Base-by-base conservation (phyloP, 495 filamentous ascomycete species). In the Penicillium dipodomyicola region DNA sequence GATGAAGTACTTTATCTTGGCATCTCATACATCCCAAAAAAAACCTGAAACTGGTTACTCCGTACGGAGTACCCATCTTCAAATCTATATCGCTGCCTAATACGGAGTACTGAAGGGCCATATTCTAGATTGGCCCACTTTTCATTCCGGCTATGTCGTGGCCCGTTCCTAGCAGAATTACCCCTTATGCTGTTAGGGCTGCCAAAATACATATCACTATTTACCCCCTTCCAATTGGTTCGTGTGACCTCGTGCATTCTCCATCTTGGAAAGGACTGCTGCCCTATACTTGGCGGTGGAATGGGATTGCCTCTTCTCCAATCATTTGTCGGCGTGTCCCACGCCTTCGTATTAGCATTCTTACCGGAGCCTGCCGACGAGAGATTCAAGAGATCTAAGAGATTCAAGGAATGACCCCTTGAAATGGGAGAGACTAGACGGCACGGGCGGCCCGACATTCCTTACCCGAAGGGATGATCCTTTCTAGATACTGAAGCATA, bases 131-230 rank as follows among this genome's bases (percentile, higher is more conserved):
- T 32, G 54, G 58, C 47, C 61, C 61, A 61, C 61, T 64, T 64
- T 64, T 61, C 49, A 60, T 64, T 55, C 57, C 54, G 29, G 45
- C 46, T 35, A 57, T 44, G 57, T 52, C 46, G 47, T 61, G 57
- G 61, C 44, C 61, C 58, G 61, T 57, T 54, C 54, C 58, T 54
- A 63, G 44, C 10, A 35, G 44, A 30, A 39, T 51, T 41, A 37
- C n/a, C 54, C 52, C 52, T 60, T 60, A 54, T 39, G 33, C 14
- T 40, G 14, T 64, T 54, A 52, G 46, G 53, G 53, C 53, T 56
- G 44, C 29, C 32, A 29, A 54, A 37, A 54, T 45, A 20, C 20
- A 20, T 20, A 35, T 54, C 52, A 23, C 22, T 14, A 7, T 30
- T 8, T 27, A 7, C 22, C 2, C 23, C 32, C 10, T 23, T 12